Evolutionary conservation across 1,284 basidiomycete species (phyloP).

Genomic region (Fomitopsis palustris): DNA sequence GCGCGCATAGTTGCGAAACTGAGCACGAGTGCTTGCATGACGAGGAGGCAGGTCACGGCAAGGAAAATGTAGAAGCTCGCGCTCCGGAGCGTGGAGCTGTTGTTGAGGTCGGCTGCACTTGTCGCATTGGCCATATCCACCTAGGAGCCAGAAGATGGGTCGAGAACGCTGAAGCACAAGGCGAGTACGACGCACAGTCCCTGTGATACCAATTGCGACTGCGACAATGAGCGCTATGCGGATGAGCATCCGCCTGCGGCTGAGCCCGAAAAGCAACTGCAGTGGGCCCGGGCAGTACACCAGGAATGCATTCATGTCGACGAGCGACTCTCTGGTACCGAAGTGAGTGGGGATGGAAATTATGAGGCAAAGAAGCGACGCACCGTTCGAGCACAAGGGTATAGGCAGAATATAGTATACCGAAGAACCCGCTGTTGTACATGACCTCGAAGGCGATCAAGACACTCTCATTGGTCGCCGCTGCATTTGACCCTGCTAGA

Average conservation of each 20-base stretch:
- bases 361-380: conserved; percentile 22
- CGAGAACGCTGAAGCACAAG: not conserved
- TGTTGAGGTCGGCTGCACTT: conserved; percentile 4
- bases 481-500: conserved; percentile 23
- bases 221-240: conserved; percentile 29
- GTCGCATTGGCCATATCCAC: not conserved
- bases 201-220: conserved; percentile 38
- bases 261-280: conserved; percentile 27
- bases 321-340: conserved; percentile 3
- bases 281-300: conserved; percentile 10
- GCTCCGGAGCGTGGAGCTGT: conserved; percentile 29
- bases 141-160: not conserved
- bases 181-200: conserved; percentile 19
- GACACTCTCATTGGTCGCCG: conserved; percentile 19
- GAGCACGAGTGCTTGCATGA: conserved; percentile 35
- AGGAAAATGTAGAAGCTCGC: conserved; percentile 44
- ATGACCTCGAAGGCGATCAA: conserved; percentile 27
- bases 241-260: conserved; percentile 31
- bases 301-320: conserved; percentile 16
- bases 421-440: conserved; percentile 35
- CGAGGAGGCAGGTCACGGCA: conserved; percentile 37
- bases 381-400: conserved; percentile 32
- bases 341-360: conserved; percentile 16
- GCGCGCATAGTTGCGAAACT: conserved; percentile 9
- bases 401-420: conserved; percentile 32